phyloP scores from a whole-genome alignment of 805 yeast species.

The Metschnikowia matae region DNA sequence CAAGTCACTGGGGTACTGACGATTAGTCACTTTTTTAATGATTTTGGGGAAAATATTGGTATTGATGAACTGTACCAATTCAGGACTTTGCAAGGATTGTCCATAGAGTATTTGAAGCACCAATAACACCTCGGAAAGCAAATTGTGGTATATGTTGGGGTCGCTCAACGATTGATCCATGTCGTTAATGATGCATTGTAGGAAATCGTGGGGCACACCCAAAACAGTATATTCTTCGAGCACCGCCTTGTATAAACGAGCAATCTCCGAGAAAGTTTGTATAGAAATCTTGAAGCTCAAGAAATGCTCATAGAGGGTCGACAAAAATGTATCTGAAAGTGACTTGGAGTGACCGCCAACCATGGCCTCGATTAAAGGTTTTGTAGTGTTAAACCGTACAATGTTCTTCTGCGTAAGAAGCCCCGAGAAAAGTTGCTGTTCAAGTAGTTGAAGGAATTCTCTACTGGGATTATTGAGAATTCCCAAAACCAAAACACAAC shows the following conservation, averaged over 20 bases:
- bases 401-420: slow-evolving; percentile 21
- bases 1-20: slow-evolving; percentile 28
- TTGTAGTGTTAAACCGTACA: slow-evolving; percentile 21
- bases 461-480: slow-evolving; percentile 31
- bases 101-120: slow-evolving; percentile 19
- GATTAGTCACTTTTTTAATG: slow-evolving; percentile 13
- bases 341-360: slow-evolving; percentile 16
- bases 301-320: slow-evolving; percentile 16
- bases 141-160: slow-evolving; percentile 24
- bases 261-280: slow-evolving; percentile 24
- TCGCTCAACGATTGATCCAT: slow-evolving; percentile 21
- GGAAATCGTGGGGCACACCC: slow-evolving; percentile 17
- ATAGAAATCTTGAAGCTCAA: slow-evolving; percentile 18
- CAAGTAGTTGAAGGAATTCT: slow-evolving; percentile 28
- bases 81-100: slow-evolving; percentile 1
- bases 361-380: slow-evolving; percentile 28
- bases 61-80: slow-evolving; percentile 8
- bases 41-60: slow-evolving; percentile 18
- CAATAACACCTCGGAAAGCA: slow-evolving; percentile 26
- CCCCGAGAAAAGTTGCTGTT: slow-evolving; percentile 25
- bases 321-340: slow-evolving; percentile 19
- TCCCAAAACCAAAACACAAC: neutral
- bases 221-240: slow-evolving; percentile 16
- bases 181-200: slow-evolving; percentile 23
- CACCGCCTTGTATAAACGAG: slow-evolving; percentile 25